These are phyloP conservation scores for Aspergillus kassunensis DNA, from an alignment of 495 filamentous ascomycete species.

Conservation along the genomic window DNA sequence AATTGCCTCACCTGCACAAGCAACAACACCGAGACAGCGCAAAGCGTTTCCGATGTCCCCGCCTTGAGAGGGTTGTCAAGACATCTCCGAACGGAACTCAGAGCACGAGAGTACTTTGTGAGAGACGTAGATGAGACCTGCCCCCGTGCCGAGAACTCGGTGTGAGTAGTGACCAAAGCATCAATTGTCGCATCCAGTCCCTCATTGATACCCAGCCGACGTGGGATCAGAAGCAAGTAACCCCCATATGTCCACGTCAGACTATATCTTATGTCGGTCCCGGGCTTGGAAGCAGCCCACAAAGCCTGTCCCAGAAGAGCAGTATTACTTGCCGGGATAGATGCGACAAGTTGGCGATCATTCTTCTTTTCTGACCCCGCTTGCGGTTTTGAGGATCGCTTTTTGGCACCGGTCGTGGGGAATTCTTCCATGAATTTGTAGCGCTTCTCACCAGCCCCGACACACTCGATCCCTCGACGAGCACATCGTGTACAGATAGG, in stretches of 20 bases:
- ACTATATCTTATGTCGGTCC: conserved; percentile 41
- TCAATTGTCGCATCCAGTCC: conserved; percentile 40
- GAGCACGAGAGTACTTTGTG: conserved; percentile 35
- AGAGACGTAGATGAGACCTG: conserved; percentile 21
- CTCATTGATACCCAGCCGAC: conserved; percentile 37
- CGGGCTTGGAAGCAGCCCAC: conserved; percentile 23
- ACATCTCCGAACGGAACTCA: conserved; percentile 29
- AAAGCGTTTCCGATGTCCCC: conserved; percentile 35
- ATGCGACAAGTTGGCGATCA: not conserved
- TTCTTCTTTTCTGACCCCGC: not conserved
- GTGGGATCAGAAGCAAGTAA: conserved; percentile 35
- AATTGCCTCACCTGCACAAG: conserved; percentile 26
- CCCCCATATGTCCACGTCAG: conserved; percentile 39
- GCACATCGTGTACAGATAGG: conserved; percentile 45
- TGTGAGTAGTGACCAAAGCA: conserved; percentile 32
- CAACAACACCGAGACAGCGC: conserved; percentile 41
- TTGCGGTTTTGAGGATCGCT: conserved; percentile 2
- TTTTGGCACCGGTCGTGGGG: not conserved
- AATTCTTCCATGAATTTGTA: conserved; percentile 46
- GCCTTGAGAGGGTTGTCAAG: conserved; percentile 38
- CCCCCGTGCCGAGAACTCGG: conserved; percentile 21
- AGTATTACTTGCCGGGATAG: conserved; percentile 17
- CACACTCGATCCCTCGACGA: conserved; percentile 40
- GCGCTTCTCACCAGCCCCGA: conserved; percentile 43
- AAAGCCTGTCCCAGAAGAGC: conserved; percentile 26